These are phyloP conservation scores for Zoysia pacifica DNA, from an alignment of 176 grass and related monocot species.

Conservation along the genomic window DNA sequence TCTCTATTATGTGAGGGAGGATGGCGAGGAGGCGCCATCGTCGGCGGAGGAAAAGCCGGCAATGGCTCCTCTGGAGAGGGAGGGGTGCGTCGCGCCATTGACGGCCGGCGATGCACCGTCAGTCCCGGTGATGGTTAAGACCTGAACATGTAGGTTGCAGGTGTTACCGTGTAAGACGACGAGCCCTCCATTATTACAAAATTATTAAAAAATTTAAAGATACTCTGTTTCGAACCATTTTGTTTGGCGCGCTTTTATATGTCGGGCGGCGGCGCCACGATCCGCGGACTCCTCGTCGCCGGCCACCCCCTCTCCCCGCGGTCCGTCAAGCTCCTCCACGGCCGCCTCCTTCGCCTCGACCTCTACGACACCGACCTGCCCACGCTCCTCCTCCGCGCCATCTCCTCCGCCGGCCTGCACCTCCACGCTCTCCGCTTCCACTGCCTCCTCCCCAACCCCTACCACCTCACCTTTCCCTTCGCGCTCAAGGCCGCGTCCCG, in stretches of 20 bases:
- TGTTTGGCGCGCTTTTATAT: background rate
- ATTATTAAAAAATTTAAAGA: too few species aligned
- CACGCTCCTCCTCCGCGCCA: slow-evolving; percentile 37
- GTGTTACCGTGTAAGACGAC: too few species aligned
- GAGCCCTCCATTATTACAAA: too few species aligned
- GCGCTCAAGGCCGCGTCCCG: slow-evolving; percentile 66
- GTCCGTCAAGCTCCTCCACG: slow-evolving; percentile 48
- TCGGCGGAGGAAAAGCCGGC: background rate
- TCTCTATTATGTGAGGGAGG: slow-evolving; percentile 19
- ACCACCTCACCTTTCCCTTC: slow-evolving; percentile 57
- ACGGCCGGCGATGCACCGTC: background rate
- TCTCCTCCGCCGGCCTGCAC: slow-evolving; percentile 41
- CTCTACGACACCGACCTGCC: slow-evolving; percentile 33
- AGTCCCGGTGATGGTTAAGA: background rate
- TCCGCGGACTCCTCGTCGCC: slow-evolving; percentile 25
- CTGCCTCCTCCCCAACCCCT: slow-evolving; percentile 27
- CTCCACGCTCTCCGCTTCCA: slow-evolving; percentile 47
- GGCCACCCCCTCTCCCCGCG: slow-evolving; percentile 8
- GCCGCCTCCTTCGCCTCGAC: slow-evolving; percentile 54
- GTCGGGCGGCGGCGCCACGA: slow-evolving; percentile 26
- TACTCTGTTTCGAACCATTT: background rate
- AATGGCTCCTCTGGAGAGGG: slow-evolving; percentile 43
- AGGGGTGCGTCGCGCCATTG: slow-evolving; percentile 27
- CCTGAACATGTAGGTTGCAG: too few species aligned
- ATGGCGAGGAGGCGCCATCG: background rate